phyloP scores from a whole-genome alignment of 169 alveolate genomes.

The Plasmodium reichenowi region DNA sequence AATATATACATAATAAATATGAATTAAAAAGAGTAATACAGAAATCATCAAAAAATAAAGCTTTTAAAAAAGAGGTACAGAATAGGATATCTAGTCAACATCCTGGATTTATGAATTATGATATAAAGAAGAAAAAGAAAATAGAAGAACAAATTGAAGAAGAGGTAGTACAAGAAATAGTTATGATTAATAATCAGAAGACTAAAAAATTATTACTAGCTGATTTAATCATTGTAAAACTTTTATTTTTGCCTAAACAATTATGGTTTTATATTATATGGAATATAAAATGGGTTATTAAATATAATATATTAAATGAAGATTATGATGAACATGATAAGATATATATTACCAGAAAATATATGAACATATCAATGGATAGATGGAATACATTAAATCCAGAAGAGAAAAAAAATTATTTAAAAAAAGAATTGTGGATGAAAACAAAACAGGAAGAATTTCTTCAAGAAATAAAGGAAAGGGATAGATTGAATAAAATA shows the following conservation, averaged over 20 bases:
- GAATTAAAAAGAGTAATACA: conserved; percentile 17
- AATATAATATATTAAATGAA: conserved; percentile 46
- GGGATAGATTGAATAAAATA: conserved; percentile 41
- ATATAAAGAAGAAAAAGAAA: conserved; percentile 18
- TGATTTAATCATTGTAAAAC: conserved; percentile 23
- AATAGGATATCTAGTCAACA: conserved; percentile 11
- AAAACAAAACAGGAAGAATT: conserved; percentile 45
- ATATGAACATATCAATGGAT: conserved; percentile 18
- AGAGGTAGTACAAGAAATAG: conserved; percentile 46
- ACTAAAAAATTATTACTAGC: background rate
- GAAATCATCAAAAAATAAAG: conserved; percentile 33
- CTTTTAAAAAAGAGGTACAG: conserved; percentile 42
- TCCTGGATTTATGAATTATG: conserved; percentile 45
- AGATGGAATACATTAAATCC: conserved; percentile 33
- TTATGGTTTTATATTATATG: conserved; percentile 20
- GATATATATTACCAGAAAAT: conserved; percentile 59
- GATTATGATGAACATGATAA: conserved; percentile 65
- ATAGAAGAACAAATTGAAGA: conserved; percentile 41
- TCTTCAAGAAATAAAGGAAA: conserved; percentile 32
- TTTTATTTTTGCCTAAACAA: conserved; percentile 22
- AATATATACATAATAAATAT: conserved; percentile 39
- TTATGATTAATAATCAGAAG: background rate
- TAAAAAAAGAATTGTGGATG: conserved; percentile 61
- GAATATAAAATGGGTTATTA: conserved; percentile 55
- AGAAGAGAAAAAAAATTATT: conserved; percentile 26